Evolutionary conservation across 345 rosid genomes (phyloP).

Genomic region (Gynandropsis gynandra): DNA sequence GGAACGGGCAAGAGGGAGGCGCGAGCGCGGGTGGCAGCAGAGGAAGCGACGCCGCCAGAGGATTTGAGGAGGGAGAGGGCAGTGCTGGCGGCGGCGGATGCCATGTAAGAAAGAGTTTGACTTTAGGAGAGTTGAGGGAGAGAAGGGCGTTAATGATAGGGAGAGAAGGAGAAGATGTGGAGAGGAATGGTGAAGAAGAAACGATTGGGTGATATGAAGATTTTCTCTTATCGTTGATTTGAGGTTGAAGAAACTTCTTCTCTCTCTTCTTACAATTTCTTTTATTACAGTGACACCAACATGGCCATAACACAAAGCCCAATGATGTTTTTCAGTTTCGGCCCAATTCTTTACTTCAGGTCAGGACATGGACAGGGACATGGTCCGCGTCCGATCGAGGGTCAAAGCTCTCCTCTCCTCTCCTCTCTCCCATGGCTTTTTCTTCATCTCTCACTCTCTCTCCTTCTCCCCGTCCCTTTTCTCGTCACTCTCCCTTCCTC

Average conservation of each 20-base stretch:
- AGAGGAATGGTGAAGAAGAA: conserved; percentile 20
- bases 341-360: no score
- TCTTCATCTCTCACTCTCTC: conserved; percentile 13
- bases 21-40: conserved; percentile 30
- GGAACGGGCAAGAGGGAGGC: conserved; percentile 41
- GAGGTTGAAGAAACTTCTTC: conserved; percentile 43
- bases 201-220: conserved; percentile 32
- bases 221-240: conserved; percentile 52
- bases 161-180: not conserved
- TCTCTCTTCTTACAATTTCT: conserved; percentile 6
- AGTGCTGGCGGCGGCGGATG: conserved; percentile 61
- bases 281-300: no score
- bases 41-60: conserved; percentile 31
- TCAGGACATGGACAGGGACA: no score
- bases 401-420: no score
- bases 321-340: not conserved
- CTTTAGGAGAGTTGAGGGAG: conserved; percentile 3
- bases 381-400: no score
- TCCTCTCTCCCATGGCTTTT: conserved; percentile 23
- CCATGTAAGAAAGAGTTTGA: conserved; percentile 34
- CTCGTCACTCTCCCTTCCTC: conserved; percentile 7
- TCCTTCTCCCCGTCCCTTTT: conserved; percentile 11
- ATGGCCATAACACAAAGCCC: conserved; percentile 14
- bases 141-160: not conserved
- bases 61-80: conserved; percentile 53